Evolutionary conservation across 164 flowering plant species (phyloP).

Genomic region (Vitis amurensis): DNA sequence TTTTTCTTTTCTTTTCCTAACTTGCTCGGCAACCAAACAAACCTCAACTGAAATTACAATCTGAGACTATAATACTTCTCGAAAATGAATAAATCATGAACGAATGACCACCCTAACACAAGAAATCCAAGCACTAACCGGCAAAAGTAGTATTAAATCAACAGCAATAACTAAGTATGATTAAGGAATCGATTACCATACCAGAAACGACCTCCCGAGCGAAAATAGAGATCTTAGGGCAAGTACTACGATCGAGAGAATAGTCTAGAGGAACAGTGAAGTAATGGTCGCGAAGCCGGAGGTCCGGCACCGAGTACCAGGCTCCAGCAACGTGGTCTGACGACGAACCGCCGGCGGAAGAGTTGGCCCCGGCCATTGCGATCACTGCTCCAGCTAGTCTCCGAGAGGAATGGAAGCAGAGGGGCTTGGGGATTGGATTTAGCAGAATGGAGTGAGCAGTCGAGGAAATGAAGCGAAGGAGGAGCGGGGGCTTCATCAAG

Average conservation of each 20-base stretch:
- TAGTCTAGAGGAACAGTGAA: constrained; percentile 93
- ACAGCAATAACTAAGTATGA: background rate
- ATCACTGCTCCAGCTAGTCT: background rate
- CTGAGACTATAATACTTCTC: background rate
- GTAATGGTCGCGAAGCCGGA: constrained; percentile 82
- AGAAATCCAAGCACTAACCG: background rate
- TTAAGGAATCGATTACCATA: constrained; percentile 16
- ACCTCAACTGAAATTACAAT: background rate
- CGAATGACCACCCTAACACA: background rate
- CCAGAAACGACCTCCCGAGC: constrained; percentile 99
- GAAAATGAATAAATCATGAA: background rate
- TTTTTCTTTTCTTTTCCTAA: background rate
- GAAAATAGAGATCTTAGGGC: constrained; percentile 63
- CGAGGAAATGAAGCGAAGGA: background rate
- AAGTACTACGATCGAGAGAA: constrained; percentile 26
- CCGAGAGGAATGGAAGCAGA: constrained; percentile 13
- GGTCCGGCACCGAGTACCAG: constrained; percentile 95
- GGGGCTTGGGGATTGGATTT: background rate
- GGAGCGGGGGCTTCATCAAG: constrained; percentile 14
- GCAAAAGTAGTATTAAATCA: too few relatives aligned
- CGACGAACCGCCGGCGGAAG: constrained; percentile 9
- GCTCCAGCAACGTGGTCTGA: constrained; percentile 53
- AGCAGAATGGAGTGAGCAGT: background rate
- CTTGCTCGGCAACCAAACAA: constrained; percentile 2
- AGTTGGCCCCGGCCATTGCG: constrained; percentile 24